Conservation (phyloP, 345 rosid species). For the Corchorus olitorius region DNA sequence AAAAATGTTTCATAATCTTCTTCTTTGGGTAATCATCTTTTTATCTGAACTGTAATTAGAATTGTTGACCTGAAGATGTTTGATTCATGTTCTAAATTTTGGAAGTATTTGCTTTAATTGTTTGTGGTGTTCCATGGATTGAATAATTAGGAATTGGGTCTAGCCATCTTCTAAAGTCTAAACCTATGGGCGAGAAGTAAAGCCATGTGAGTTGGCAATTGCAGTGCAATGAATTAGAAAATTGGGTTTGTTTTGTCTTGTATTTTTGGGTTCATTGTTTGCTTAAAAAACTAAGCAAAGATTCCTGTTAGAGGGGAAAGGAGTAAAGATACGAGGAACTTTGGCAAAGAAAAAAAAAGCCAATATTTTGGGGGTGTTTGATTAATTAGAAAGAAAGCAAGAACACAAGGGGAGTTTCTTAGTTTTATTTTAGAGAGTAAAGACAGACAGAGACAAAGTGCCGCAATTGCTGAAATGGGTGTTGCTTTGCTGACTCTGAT, state of each 20-base stretch:
- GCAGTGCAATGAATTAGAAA: constrained; percentile 21
- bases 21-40: not conserved
- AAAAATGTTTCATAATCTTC: no score
- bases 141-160: not conserved
- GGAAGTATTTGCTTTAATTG: not conserved
- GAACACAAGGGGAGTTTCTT: not conserved
- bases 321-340: constrained; percentile 9
- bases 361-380: not conserved
- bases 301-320: constrained; percentile 25
- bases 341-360: constrained; percentile 15
- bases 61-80: no score
- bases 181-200: not conserved
- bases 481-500: constrained; percentile 31
- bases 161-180: not conserved
- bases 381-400: not conserved
- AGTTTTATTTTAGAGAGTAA: not conserved
- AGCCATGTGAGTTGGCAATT: constrained; percentile 28
- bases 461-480: constrained; percentile 36
- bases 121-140: not conserved
- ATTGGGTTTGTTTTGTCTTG: not conserved
- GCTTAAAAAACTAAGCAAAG: constrained; percentile 20
- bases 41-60: no score
- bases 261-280: not conserved
- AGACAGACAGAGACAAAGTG: constrained; percentile 20
- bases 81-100: no score